phyloP scores from a whole-genome alignment of 2,329 filamentous ascomycete species.

The Bipolaris sorokiniana region DNA sequence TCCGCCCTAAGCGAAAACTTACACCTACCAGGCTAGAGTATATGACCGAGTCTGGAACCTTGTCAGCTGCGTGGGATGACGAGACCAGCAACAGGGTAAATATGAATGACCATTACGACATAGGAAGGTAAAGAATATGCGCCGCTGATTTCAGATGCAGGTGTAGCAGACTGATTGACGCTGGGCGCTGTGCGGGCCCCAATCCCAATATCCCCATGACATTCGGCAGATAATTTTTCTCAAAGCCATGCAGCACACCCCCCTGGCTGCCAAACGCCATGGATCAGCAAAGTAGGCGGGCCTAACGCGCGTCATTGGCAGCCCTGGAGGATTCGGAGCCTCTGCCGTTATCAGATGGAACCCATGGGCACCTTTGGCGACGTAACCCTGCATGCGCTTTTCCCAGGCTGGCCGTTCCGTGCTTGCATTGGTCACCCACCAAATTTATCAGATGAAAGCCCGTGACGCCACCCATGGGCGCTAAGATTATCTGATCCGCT shows the following conservation, averaged over 20 bases:
- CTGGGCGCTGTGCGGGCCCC: slow-evolving; percentile 2
- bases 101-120: background rate
- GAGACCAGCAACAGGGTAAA: background rate
- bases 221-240: background rate
- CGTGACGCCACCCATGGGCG: slow-evolving; percentile 18
- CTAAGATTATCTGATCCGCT: slow-evolving; percentile 42
- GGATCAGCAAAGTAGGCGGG: slow-evolving; percentile 5
- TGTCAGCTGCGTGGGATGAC: background rate
- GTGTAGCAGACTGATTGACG: slow-evolving; percentile 10
- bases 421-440: slow-evolving; percentile 17
- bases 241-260: slow-evolving; percentile 16
- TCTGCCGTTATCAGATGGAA: slow-evolving; percentile 44
- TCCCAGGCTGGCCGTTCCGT: slow-evolving; percentile 31
- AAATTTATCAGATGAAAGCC: slow-evolving; percentile 45
- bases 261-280: slow-evolving; percentile 7
- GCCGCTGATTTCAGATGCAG: background rate
- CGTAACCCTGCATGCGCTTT: slow-evolving; percentile 33
- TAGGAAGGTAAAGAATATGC: slow-evolving; percentile 3
- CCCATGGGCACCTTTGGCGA: slow-evolving; percentile 23
- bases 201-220: background rate
- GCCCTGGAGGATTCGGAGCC: slow-evolving; percentile 23
- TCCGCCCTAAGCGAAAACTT: slow-evolving; percentile 30
- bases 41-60: background rate
- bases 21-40: background rate
- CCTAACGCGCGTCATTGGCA: slow-evolving; percentile 3